A percentile compares a stretch with the other conserved stretches of the same genome.
phyloP scores from a whole-genome alignment of 2,329 filamentous ascomycete genomes.

The Calonectria naviculata region DNA sequence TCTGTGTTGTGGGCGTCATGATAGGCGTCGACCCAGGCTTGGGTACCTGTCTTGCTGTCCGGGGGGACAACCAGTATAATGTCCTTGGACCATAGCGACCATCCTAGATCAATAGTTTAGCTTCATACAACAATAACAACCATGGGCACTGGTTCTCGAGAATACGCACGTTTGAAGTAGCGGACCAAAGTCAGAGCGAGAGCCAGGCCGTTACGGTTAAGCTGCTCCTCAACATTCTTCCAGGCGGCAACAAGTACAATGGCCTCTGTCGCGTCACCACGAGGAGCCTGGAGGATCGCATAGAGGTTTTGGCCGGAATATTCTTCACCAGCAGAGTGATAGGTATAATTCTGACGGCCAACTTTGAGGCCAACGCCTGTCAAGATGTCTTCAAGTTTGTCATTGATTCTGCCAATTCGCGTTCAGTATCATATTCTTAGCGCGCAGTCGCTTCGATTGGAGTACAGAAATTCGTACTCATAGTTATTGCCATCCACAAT shows the following conservation, averaged over 20 bases:
- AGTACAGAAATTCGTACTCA: constrained; percentile 53
- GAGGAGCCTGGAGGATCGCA: constrained; percentile 90
- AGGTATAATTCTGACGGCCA: constrained; percentile 88
- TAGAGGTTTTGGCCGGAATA: constrained; percentile 91
- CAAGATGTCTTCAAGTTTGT: constrained; percentile 81
- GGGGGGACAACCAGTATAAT: constrained; percentile 92
- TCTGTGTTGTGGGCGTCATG: constrained; percentile 85
- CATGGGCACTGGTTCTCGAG: neutral
- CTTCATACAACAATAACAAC: neutral
- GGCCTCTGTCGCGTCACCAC: constrained; percentile 96
- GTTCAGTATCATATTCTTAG: neutral
- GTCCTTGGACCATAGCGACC: constrained; percentile 99
- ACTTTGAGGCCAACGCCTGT: constrained; percentile 85
- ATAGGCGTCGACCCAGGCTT: constrained; percentile 98
- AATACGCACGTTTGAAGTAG: constrained; percentile 84
- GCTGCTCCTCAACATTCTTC: constrained; percentile 80
- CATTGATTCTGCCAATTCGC: constrained; percentile 63
- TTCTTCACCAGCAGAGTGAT: constrained; percentile 78
- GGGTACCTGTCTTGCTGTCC: constrained; percentile 89
- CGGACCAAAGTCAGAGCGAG: constrained; percentile 87
- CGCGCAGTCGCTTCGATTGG: neutral
- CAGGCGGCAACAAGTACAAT: constrained; percentile 93
- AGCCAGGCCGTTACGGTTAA: constrained; percentile 90
- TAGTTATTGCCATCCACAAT: constrained; percentile 65
- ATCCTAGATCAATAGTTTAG: constrained; percentile 64